These are phyloP conservation scores for Acacia melanoxylon DNA, from an alignment of 306 rosid species.

Conservation along the genomic window DNA sequence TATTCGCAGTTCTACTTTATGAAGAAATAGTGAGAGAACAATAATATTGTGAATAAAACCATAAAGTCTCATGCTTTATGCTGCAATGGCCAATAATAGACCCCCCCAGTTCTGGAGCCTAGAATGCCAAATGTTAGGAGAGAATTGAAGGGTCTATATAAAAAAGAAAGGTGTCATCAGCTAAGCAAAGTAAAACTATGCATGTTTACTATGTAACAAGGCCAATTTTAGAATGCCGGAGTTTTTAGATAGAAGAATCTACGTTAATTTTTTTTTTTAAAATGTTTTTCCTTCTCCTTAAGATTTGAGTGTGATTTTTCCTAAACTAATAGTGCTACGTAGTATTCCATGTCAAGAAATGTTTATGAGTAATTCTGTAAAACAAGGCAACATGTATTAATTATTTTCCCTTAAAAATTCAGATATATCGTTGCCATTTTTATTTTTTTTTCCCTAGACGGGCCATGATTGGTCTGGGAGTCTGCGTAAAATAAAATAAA, in stretches of 20 bases:
- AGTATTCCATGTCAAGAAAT: not conserved
- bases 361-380: not conserved
- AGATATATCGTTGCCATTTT: not conserved
- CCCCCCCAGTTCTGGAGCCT: slow-evolving; percentile 15
- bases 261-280: too few relatives aligned
- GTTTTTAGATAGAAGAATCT: too few relatives aligned
- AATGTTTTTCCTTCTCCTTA: too few relatives aligned
- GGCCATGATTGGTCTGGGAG: not conserved
- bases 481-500: not conserved
- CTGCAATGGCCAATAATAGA: slow-evolving; percentile 25
- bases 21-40: not conserved
- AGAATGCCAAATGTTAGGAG: not conserved
- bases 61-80: slow-evolving; percentile 3
- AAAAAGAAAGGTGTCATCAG: not conserved
- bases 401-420: too few relatives aligned
- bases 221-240: too few relatives aligned
- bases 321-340: too few relatives aligned
- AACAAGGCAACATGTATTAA: too few relatives aligned
- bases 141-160: not conserved
- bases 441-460: not conserved
- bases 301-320: too few relatives aligned
- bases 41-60: not conserved
- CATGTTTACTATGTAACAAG: too few relatives aligned
- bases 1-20: too few relatives aligned
- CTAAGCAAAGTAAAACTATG: not conserved